Evolutionary conservation across 1,284 basidiomycete genomes (phyloP).

Genomic region (Leccinum griseonigrum): DNA sequence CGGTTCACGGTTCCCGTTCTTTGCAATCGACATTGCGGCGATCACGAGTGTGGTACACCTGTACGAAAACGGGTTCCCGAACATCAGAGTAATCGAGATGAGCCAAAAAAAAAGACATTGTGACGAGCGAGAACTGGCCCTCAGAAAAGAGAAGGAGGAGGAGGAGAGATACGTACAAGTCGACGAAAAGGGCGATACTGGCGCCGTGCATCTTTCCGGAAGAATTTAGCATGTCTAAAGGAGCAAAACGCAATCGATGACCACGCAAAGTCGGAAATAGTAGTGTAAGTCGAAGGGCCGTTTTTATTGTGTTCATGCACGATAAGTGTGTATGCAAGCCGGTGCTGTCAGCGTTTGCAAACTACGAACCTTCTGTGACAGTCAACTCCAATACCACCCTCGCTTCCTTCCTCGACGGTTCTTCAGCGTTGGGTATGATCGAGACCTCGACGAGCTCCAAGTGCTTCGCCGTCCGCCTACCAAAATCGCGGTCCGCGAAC

Average conservation of each 20-base stretch:
- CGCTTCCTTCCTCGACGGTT: slow-evolving; percentile 43
- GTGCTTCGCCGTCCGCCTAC: slow-evolving; percentile 16
- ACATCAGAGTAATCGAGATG: too few relatives aligned
- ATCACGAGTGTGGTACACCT: slow-evolving; percentile 49
- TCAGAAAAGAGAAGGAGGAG: too few relatives aligned
- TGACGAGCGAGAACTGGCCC: too few relatives aligned
- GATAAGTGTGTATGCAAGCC: not conserved
- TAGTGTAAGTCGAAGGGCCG: too few relatives aligned
- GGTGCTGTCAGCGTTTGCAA: not conserved
- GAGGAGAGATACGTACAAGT: slow-evolving; percentile 39
- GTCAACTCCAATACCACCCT: slow-evolving; percentile 44
- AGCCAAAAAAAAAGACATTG: too few relatives aligned
- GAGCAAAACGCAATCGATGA: too few relatives aligned
- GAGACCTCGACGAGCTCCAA: slow-evolving; percentile 45
- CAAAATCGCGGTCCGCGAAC: slow-evolving; percentile 12
- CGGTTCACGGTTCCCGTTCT: slow-evolving; percentile 21
- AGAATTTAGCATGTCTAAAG: slow-evolving; percentile 52
- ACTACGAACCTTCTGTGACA: not conserved
- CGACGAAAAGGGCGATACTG: slow-evolving; percentile 49
- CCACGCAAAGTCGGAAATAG: too few relatives aligned
- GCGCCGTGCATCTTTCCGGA: slow-evolving; percentile 48
- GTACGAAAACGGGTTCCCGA: too few relatives aligned
- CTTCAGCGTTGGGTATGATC: slow-evolving; percentile 42
- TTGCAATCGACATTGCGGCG: slow-evolving; percentile 28
- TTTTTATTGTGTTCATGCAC: too few relatives aligned